Conservation (phyloP, 2,329 filamentous ascomycete genomes). For the Trichoderma sp. region DNA sequence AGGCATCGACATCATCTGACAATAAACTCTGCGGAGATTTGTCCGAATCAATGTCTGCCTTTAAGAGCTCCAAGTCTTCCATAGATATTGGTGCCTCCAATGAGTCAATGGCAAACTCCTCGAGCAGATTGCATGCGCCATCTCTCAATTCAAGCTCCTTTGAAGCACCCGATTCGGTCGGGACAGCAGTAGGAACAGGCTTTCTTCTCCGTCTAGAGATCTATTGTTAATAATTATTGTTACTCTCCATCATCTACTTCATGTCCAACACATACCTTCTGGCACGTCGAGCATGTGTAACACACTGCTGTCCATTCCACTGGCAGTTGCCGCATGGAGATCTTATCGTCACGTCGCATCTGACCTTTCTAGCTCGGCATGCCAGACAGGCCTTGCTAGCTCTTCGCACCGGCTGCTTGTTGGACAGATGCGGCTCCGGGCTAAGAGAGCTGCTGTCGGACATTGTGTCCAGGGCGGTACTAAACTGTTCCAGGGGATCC, state of each 20-base stretch:
- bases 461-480: not conserved
- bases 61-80: constrained; percentile 5
- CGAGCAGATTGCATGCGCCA: not conserved
- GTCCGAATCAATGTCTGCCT: not conserved
- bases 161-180: not conserved
- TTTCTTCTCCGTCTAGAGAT: not conserved
- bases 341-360: constrained; percentile 8
- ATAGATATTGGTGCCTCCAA: not conserved
- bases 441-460: constrained; percentile 9
- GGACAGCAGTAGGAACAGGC: not conserved
- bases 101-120: not conserved
- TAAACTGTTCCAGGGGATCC: constrained; percentile 1
- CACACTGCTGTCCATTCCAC: constrained; percentile 14
- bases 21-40: not conserved
- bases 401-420: constrained; percentile 10
- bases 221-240: not conserved
- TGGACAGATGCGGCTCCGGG: constrained; percentile 10
- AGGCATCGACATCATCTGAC: not conserved
- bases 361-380: constrained; percentile 13
- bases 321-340: constrained; percentile 14
- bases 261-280: not conserved
- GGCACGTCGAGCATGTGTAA: constrained; percentile 10
- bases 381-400: constrained; percentile 14
- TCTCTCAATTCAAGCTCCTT: not conserved
- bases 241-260: not conserved